Evolutionary conservation across 345 rosid genomes (phyloP), one percentile per base, ranked within the genome.

Genomic region (Aquilaria malaccensis): DNA sequence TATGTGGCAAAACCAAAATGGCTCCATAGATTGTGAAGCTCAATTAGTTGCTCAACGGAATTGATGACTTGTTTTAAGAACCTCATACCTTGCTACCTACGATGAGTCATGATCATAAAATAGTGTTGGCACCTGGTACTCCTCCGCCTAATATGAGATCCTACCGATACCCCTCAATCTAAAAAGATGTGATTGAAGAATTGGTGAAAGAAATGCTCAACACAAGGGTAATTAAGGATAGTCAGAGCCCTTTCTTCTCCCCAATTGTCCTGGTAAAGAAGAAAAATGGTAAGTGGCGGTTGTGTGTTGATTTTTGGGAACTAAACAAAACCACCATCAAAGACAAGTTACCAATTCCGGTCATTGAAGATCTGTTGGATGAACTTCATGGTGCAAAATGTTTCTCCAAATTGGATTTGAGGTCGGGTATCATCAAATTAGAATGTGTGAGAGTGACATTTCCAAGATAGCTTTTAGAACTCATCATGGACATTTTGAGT

Each of bases 401-500:
- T 22, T 22, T 22, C 22, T 22, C 22, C 22, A 22, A 22, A 22
- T 22, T 22, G 22, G 22, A 22, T 22, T 22, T 22, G 22, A 22
- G 22, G 22, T 22, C 22, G 22, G 22, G 22, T 22, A 22, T 22
- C 22, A 22, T 22, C 22, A 22, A 22, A 22, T 22, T 22, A 22
- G 22, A 22, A 22, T 22, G 22, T 22, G 22, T 22, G 22, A 22
- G 22, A 22, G 0, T 22, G 22, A 22, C 1, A 22, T 22, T 22
- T 22, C 22, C 22, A 22, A 22, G 22, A 22, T 1, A 22, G 22
- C 22, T 22, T 22, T 22, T 22, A 22, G 22, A 22, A 58, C 48
- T 6, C 47, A 58, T 33, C 61, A 58, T 10, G 48, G 61, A 2
- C 61, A 58, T 10, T 58, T 2, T 33, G 61, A 58, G 13, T 58